phyloP scores from a whole-genome alignment of 495 filamentous ascomycete species.

The Aspergillus coremiiformis region DNA sequence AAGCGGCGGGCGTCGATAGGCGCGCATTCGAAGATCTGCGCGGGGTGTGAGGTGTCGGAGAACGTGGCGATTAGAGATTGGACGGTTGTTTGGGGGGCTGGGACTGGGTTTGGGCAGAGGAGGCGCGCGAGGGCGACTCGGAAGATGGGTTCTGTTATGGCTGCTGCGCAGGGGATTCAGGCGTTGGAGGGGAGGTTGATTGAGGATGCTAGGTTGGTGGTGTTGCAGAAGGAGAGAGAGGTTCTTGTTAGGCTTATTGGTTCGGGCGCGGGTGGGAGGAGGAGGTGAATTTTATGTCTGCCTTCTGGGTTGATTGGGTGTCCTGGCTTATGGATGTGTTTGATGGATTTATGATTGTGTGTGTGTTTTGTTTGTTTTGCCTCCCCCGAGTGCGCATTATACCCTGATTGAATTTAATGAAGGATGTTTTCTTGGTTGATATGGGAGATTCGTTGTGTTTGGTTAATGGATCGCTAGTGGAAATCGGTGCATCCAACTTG shows the following conservation, averaged over 20 bases:
- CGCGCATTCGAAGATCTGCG: constrained; percentile 36
- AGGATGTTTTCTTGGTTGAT: background rate
- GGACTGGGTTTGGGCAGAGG: constrained; percentile 27
- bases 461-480: background rate
- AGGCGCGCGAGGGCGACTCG: constrained; percentile 22
- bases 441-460: background rate
- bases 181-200: constrained; percentile 30
- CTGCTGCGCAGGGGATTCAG: constrained; percentile 15
- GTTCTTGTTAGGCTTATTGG: constrained; percentile 33
- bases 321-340: background rate
- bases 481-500: background rate
- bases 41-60: constrained; percentile 27
- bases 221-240: constrained; percentile 39
- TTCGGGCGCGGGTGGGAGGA: constrained; percentile 17
- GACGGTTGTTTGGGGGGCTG: constrained; percentile 39
- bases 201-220: constrained; percentile 42
- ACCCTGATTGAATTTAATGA: background rate
- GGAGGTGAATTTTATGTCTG: constrained; percentile 15
- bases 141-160: constrained; percentile 11
- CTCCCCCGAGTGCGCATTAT: background rate
- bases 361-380: background rate
- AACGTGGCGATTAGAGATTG: constrained; percentile 28
- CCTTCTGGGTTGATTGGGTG: background rate
- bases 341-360: no score
- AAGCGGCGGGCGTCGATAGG: constrained; percentile 27